Evolutionary conservation across 1,139 yeast genomes (phyloP).

Genomic region (Meyerozyma sp.): DNA sequence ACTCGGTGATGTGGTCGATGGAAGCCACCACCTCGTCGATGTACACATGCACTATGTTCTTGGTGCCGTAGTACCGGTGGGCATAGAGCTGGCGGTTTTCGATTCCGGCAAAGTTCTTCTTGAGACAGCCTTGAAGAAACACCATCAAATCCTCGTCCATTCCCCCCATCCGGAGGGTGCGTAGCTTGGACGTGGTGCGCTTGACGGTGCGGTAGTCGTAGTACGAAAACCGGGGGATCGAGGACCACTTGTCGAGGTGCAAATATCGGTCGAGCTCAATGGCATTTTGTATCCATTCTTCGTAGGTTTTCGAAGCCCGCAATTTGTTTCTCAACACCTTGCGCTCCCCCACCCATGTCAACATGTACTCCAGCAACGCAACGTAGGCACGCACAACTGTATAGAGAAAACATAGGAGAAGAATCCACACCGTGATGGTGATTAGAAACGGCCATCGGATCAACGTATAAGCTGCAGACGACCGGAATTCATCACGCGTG

Average conservation of each 20-base stretch:
- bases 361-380: constrained; percentile 54
- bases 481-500: constrained; percentile 40
- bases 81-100: constrained; percentile 70
- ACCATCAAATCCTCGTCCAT: constrained; percentile 46
- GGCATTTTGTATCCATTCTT: constrained; percentile 63
- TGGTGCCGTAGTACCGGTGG: constrained; percentile 74
- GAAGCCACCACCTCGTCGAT: constrained; percentile 48
- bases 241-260: constrained; percentile 60
- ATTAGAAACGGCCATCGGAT: constrained; percentile 64
- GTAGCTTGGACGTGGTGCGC: constrained; percentile 44
- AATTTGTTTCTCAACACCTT: constrained; percentile 44
- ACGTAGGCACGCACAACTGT: constrained; percentile 55
- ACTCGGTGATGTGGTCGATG: constrained; percentile 38
- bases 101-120: constrained; percentile 72
- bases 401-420: constrained; percentile 45
- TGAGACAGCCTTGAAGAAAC: constrained; percentile 61
- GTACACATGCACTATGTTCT: constrained; percentile 52
- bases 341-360: constrained; percentile 59
- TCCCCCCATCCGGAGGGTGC: constrained; percentile 24
- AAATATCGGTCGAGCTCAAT: constrained; percentile 50
- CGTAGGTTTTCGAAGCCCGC: constrained; percentile 44
- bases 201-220: constrained; percentile 63
- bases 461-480: constrained; percentile 46
- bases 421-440: constrained; percentile 50
- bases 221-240: constrained; percentile 56